Base-by-base conservation (phyloP, 371 early-diverging fungal species). In the Thermomucor indicae-seudaticae region DNA sequence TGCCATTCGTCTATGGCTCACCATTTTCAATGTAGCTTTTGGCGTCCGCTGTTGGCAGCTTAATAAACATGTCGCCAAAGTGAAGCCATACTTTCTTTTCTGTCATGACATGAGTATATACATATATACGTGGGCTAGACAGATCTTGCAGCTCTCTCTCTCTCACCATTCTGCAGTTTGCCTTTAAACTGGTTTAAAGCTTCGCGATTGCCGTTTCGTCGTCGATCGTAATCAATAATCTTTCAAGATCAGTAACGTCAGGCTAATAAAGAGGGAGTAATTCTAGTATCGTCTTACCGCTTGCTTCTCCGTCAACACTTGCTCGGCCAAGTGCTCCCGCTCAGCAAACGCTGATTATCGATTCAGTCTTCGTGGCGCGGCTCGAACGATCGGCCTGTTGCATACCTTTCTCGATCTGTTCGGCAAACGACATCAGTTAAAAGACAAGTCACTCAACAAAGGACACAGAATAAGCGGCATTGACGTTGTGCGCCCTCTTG, bases 21-120 rank as follows among this genome's bases (percentile, higher is more conserved):
- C 79, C 79, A 56, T 70, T 63, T 34, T 77, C 64, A 30, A 80
- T 66, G 30, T 71, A 41, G 12, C 49, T 46, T 35, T 68, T 70
- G 6, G 68, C 64, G 6, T 67, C 61, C 4, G 61, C 43, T 7
- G 55, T 65, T 2, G 78, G 75, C 51, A 86, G 47, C 37, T 73
- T 75, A 28, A 86, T 54, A 60, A 86, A 86, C 73, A 84, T 69
- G 22, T 86, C 81, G 5, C 86, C 84, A 27, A 81, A 53, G 46
- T 78, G 75, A 35, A 83, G 62, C 86, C 86, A 86, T 19, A 67
- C 46, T 45, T 86, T 86, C 31, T 76, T 75, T n/a, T 76, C 82
- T 60, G 10, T 14, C 8, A 23, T 34, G 4, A n/a, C n/a, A n/a
- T n/a, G n/a, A n/a, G n/a, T n/a, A n/a, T n/a, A n/a, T n/a, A n/a